Evolutionary conservation across 495 filamentous ascomycete genomes (phyloP).

Genomic region (Daldinia grandis): DNA sequence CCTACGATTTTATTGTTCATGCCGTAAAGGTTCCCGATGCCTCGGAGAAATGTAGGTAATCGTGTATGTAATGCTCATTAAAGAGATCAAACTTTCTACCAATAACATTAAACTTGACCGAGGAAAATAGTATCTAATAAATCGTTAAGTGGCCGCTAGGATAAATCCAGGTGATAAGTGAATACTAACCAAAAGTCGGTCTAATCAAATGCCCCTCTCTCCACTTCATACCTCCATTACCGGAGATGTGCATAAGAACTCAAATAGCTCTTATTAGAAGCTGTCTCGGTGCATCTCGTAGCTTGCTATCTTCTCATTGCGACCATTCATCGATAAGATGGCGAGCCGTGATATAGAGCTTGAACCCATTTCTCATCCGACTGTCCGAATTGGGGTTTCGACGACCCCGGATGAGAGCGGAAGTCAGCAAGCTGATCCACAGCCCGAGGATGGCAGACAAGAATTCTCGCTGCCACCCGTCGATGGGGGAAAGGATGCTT

Average conservation of each 20-base stretch:
- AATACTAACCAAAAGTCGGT: conserved; percentile 26
- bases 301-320: neutral
- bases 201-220: conserved; percentile 22
- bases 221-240: conserved; percentile 27
- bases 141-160: conserved; percentile 1
- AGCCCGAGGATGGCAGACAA: conserved; percentile 24
- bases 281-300: neutral
- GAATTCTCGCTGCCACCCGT: conserved; percentile 58
- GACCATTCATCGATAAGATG: conserved; percentile 17
- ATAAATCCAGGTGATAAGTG: conserved; percentile 13
- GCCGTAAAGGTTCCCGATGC: neutral
- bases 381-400: neutral
- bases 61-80: neutral
- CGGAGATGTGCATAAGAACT: conserved; percentile 21
- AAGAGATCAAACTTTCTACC: conserved; percentile 3
- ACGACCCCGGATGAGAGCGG: neutral
- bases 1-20: neutral
- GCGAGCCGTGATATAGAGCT: conserved; percentile 32
- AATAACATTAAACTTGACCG: neutral
- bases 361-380: conserved; percentile 15
- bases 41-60: neutral
- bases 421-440: neutral
- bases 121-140: neutral
- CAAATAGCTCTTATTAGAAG: conserved; percentile 2
- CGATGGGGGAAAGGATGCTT: conserved; percentile 66